Evolutionary conservation across 495 filamentous ascomycete genomes (phyloP).

Genomic region (Penicillium macrosclerotiorum): DNA sequence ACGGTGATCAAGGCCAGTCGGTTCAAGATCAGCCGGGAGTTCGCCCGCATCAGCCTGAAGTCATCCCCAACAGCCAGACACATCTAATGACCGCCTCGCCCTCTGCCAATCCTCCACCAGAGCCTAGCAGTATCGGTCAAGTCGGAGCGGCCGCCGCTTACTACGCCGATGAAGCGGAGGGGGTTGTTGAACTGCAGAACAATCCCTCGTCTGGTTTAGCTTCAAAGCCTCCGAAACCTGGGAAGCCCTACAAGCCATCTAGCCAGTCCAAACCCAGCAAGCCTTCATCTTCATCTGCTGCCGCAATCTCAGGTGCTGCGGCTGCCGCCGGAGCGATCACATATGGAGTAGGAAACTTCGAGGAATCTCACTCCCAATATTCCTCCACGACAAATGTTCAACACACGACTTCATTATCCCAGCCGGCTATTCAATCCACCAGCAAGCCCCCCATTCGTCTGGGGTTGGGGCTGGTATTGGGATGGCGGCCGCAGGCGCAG

Average conservation of each 20-base stretch:
- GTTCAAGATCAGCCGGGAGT: conserved; percentile 61
- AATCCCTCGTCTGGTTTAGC: conserved; percentile 17
- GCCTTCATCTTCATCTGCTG: conserved; percentile 22
- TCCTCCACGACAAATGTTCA: conserved; percentile 11
- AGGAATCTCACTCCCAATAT: conserved; percentile 17
- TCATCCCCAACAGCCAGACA: conserved; percentile 51
- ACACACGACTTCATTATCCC: conserved; percentile 19
- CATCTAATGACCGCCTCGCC: conserved; percentile 51
- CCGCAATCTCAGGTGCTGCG: conserved; percentile 20
- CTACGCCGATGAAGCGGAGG: conserved; percentile 27
- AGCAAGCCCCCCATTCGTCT: conserved; percentile 33
- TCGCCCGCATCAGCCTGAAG: conserved; percentile 49
- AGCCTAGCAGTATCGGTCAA: conserved; percentile 49
- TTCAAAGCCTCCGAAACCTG: conserved; percentile 27
- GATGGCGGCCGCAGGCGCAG: conserved; percentile 45
- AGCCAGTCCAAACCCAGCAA: conserved; percentile 30
- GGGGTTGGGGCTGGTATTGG: conserved; percentile 39
- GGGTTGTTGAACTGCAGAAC: conserved; percentile 9
- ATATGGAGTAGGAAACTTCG: conserved; percentile 26
- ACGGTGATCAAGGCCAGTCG: conserved; percentile 63
- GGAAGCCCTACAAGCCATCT: conserved; percentile 16
- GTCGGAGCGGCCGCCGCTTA: conserved; percentile 53
- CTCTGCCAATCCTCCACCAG: conserved; percentile 46
- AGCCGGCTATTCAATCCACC: conserved; percentile 12
- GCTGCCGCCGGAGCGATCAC: conserved; percentile 22